Evolutionary conservation across 805 yeast genomes (phyloP), one percentile per base, ranked within the genome.

Genomic region (Nakazawaea ernobii): DNA sequence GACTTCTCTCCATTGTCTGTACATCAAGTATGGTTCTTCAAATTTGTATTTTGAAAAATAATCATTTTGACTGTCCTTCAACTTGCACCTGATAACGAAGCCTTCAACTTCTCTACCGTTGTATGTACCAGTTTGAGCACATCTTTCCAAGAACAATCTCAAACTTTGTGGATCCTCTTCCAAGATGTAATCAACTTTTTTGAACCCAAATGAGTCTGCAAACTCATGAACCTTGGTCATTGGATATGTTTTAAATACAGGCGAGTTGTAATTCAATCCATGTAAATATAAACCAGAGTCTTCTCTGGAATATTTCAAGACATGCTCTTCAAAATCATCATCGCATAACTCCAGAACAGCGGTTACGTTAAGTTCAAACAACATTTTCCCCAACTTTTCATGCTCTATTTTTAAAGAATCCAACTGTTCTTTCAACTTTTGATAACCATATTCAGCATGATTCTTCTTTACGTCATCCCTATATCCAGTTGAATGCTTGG

Each of bases 321-420:
- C 86, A 61, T 94, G 99, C 62, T 94, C 98, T 61, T 94, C 99
- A 62, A 94, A 94, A 0, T 63, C 65, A 58, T 94, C 99, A 60
- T 94, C 97, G 63, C 99, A 94, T 32, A 79, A 74, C 64, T 94
- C 99, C 0, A 91, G 90, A 1, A 90, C 96, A 0, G 96, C 96
- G 1, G 99, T 94, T 32, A 79, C 58, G 47, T 80, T 76, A 52
- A 70, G 54, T 1, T 63, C 55, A 55, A 73, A 74, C 7, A 94
- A 67, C 1, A 64, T 62, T 33, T 57, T 55, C 0, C 88, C 97
- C 37, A 94, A 74, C 0, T 77, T 77, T 10, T 56, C 53, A 1
- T 71, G 51, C 3, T 74, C 59, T 8, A 73, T 60, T 0, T 75
- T 79, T 1, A 51, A 52, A 1, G 49, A 26, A 0, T 56, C 51